phyloP scores from a whole-genome alignment of 495 filamentous ascomycete genomes.

The Cudoniella acicularis region DNA sequence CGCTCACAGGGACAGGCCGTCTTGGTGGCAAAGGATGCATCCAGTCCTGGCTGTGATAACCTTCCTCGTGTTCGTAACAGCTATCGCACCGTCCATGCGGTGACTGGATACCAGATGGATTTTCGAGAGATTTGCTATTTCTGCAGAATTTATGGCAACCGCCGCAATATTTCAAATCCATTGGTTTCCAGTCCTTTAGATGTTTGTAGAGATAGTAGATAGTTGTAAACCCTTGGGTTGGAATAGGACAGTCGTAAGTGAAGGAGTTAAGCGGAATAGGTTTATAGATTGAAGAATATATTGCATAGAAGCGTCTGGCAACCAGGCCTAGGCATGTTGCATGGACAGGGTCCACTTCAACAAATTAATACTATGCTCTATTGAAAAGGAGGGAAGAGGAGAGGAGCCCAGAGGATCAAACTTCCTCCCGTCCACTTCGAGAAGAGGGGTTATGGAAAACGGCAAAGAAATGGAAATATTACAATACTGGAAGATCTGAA shows the following conservation, averaged over 20 bases:
- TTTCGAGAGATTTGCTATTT: background rate
- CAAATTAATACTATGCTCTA: too few relatives aligned
- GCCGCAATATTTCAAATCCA: background rate
- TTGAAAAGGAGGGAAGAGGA: too few relatives aligned
- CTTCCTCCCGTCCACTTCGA: too few relatives aligned
- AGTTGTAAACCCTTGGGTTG: background rate
- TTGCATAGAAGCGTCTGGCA: background rate
- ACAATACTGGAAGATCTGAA: constrained; percentile 3
- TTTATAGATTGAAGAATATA: constrained; percentile 2
- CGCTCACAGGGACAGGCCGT: too few relatives aligned
- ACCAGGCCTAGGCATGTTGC: constrained; percentile 2
- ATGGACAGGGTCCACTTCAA: constrained; percentile 10
- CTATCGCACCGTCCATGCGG: background rate
- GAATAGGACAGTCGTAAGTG: constrained; percentile 3
- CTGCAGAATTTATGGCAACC: constrained; percentile 7
- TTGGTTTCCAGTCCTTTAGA: background rate
- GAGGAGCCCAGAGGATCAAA: too few relatives aligned
- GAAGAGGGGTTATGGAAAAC: too few relatives aligned
- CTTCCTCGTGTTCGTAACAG: background rate
- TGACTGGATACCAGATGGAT: background rate
- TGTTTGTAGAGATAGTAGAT: constrained; percentile 3
- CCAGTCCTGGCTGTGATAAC: background rate
- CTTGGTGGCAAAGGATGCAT: background rate
- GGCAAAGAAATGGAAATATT: too few relatives aligned
- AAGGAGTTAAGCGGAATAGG: constrained; percentile 1